Evolutionary conservation across 768 basidiomycete genomes (phyloP).

Genomic region (Omphalotus guepiniiformis): DNA sequence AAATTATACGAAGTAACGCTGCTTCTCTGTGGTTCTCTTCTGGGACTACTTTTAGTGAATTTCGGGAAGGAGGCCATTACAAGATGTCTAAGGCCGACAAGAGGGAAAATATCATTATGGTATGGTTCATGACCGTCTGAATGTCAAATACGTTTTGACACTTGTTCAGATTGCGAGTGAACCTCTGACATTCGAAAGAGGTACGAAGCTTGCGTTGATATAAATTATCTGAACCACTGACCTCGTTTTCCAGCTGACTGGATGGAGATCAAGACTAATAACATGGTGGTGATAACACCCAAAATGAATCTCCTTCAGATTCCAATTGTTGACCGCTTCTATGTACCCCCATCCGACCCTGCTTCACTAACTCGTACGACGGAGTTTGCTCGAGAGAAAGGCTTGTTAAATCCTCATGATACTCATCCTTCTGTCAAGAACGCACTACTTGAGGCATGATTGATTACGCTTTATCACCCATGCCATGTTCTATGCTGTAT

Average conservation of each 20-base stretch:
- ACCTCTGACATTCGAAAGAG: constrained; percentile 94
- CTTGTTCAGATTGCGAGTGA: constrained; percentile 73
- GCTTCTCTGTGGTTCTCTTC: constrained; percentile 82
- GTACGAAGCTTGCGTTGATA: constrained; percentile 29
- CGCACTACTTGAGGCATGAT: too few relatives aligned
- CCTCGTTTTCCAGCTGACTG: constrained; percentile 66
- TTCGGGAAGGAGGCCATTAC: constrained; percentile 35
- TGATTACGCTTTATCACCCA: too few relatives aligned
- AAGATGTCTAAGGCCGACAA: constrained; percentile 96
- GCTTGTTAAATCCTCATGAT: constrained; percentile 34
- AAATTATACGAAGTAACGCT: neutral
- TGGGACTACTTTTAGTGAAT: constrained; percentile 35
- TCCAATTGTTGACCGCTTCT: constrained; percentile 91
- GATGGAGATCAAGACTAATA: constrained; percentile 98
- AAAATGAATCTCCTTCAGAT: constrained; percentile 95
- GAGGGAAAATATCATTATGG: constrained; percentile 94
- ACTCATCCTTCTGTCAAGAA: too few relatives aligned
- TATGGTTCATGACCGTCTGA: constrained; percentile 22
- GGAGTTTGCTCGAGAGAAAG: constrained; percentile 86
- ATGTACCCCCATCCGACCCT: constrained; percentile 83
- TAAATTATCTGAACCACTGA: constrained; percentile 3
- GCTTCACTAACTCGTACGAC: constrained; percentile 62
- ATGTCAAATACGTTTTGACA: constrained; percentile 1
- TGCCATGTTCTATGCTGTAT: too few relatives aligned
- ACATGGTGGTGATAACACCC: constrained; percentile 92